Percentiles rank a stretch among this genome's conserved stretches.
Evolutionary conservation across 2,329 filamentous ascomycete species (phyloP).

Genomic region (Aspergillus novofumigatus): DNA sequence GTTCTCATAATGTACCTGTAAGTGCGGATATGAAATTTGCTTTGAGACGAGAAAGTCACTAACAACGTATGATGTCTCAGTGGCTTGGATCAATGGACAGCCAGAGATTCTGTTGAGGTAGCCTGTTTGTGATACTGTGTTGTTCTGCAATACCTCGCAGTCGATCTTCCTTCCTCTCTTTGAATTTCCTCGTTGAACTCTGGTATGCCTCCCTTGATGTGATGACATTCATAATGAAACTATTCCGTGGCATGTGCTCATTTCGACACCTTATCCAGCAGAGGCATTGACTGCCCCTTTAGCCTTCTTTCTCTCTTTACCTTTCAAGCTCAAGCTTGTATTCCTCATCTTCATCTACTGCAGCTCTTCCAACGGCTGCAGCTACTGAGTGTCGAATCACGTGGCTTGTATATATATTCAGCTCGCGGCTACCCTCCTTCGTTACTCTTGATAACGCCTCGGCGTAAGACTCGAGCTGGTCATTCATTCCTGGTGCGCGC

Average conservation of each 20-base stretch:
- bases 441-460: constrained; percentile 5
- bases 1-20: constrained; percentile 11
- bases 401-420: constrained; percentile 1
- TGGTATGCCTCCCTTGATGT: constrained; percentile 15
- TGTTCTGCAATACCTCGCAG: constrained; percentile 6
- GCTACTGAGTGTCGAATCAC: not conserved
- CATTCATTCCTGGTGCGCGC: not conserved
- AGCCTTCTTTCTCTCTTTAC: constrained; percentile 17
- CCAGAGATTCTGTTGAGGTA: constrained; percentile 14
- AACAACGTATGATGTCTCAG: constrained; percentile 11
- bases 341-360: constrained; percentile 4
- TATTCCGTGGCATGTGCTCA: constrained; percentile 4
- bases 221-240: constrained; percentile 1
- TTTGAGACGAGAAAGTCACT: constrained; percentile 1
- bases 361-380: constrained; percentile 2
- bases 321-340: constrained; percentile 9
- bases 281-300: constrained; percentile 32
- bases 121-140: constrained; percentile 26
- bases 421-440: constrained; percentile 2
- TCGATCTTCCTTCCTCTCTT: constrained; percentile 19
- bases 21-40: constrained; percentile 12
- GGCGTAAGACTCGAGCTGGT: constrained; percentile 10
- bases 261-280: constrained; percentile 8
- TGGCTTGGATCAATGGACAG: constrained; percentile 10
- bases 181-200: constrained; percentile 8